Base-by-base conservation (phyloP, 1,284 basidiomycete genomes). In the Trametes versicolor region DNA sequence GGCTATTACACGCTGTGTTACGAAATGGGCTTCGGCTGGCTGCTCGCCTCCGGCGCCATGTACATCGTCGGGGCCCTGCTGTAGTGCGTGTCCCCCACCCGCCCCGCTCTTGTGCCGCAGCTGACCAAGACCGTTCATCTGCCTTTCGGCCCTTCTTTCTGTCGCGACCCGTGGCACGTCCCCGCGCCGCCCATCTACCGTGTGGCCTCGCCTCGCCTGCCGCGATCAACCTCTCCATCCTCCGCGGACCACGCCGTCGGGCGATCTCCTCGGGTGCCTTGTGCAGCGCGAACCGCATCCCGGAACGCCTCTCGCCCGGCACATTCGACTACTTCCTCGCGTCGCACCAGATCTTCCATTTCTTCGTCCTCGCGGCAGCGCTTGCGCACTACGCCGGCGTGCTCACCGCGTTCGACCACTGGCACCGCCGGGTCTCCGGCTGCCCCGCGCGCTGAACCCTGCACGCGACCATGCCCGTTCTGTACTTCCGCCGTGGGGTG, bases 281-380 rank as follows among this genome's bases (percentile, higher is more conserved):
- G n/a, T 32, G 45, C 54, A 96, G 90, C 78, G 94, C 94, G 43
- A 89, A 90, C 70, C 86, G 94, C 58, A 84, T 96, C 60, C 95
- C 96, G 29, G 95, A 97, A 74, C 82, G 89, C 34, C 83, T 91
- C 67, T 82, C 83, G 12, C 94, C 94, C 0, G 94, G 94, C 57
- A 87, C 79, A 67, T 96, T 96, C 74, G 95, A 97, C 79, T 85
- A 87, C 74, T 84, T 96, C 70, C 87, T 91, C 60, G 85, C 91
- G 0, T 94, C 91, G 36, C 95, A 96, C 81, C 91, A 92, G 78
- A 92, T 96, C 73, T 97, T 98, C 78, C 96, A 97, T 75, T 74
- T 87, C 70, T 90, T 88, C 74, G 95, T 97, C 29, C 82, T 97
- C 51, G 76, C 88, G 27, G 96, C 93, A 2, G 93, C 92, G 13